Evolutionary conservation across 352 stramenopile genomes (phyloP).

Genomic region (Globisporangium nunn): DNA sequence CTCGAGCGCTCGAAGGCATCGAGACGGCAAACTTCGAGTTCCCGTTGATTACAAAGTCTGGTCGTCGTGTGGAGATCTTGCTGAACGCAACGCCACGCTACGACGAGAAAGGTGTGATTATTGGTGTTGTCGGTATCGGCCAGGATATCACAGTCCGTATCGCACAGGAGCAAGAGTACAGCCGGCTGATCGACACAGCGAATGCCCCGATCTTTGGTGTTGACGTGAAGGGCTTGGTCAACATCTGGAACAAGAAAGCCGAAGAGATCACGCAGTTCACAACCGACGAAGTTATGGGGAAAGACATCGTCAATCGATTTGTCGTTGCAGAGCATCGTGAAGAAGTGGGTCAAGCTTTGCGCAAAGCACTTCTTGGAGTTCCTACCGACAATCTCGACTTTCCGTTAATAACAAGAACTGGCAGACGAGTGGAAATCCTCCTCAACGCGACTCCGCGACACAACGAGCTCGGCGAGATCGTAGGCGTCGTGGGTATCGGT

Average conservation of each 20-base stretch:
- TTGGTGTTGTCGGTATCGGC: slow-evolving; percentile 73
- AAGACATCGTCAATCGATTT: slow-evolving; percentile 12
- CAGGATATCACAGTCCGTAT: slow-evolving; percentile 62
- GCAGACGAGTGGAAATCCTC: no score
- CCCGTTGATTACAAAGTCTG: slow-evolving; percentile 78
- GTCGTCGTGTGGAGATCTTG: slow-evolving; percentile 69
- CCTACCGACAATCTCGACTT: no score
- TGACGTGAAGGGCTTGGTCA: slow-evolving; percentile 52
- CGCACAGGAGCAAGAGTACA: slow-evolving; percentile 56
- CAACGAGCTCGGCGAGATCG: slow-evolving; percentile 21
- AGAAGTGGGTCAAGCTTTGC: no score
- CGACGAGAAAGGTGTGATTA: slow-evolving; percentile 53
- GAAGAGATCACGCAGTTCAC: slow-evolving; percentile 65
- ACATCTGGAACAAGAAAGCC: slow-evolving; percentile 74
- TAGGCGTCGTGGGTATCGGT: slow-evolving; percentile 86
- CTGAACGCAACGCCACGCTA: slow-evolving; percentile 76
- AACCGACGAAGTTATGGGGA: slow-evolving; percentile 7
- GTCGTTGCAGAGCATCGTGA: no score
- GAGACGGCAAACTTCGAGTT: slow-evolving; percentile 86
- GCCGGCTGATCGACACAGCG: slow-evolving; percentile 53
- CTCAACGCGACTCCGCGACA: no score
- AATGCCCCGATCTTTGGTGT: slow-evolving; percentile 73
- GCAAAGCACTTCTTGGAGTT: no score
- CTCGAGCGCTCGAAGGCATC: slow-evolving; percentile 48
- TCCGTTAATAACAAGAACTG: no score